Base-by-base conservation (phyloP, 805 yeast genomes). In the Spathaspora sp. region DNA sequence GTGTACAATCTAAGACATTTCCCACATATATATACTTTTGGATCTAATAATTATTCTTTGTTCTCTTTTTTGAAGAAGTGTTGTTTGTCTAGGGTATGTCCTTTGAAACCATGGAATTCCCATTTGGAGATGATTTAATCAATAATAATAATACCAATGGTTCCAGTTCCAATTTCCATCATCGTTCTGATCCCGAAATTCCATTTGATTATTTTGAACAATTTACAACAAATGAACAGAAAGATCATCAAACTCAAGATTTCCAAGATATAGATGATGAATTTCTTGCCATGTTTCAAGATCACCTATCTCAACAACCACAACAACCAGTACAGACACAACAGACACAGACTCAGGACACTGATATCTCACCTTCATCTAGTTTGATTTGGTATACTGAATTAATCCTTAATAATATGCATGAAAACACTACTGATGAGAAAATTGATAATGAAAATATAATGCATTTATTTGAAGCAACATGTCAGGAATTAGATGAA, bases 401-500 rank as follows among this genome's bases (percentile, higher is more conserved):
- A 18, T 23, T 44, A 12, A 19, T 23, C 10, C 29, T 44, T 19
- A 23, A 44, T 31, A 31, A 35, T 35, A 5, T 5, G 11, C 11
- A 29, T 29, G 14, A n/a, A n/a, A n/a, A 29, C 32, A 29, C 5
- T 10, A 29, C 5, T 29, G 32, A 29, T 5, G 11, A 29, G 14
- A 4, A 9, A 10, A 29, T 5, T 10, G 32, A 29, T 29, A 4
- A 29, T 29, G 47, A 45, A 20, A 14, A 45, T 11, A 17, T 45
- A 5, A 17, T 45, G 14, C 44, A 46, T 26, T 14, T 52, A 12
- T 46, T 52, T 32, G 54, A 52, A 49, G 40, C 40, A 17, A 43
- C 54, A 12, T 52, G 54, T 42, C 38, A 52, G 18, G 54, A 52
- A 38, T 47, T 52, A 28, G 52, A 49, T 39, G 47, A 46, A 1